Evolutionary conservation across 768 basidiomycete genomes (phyloP), one percentile per base, ranked within the genome.

Genomic region (Coprinellus micaceus): DNA sequence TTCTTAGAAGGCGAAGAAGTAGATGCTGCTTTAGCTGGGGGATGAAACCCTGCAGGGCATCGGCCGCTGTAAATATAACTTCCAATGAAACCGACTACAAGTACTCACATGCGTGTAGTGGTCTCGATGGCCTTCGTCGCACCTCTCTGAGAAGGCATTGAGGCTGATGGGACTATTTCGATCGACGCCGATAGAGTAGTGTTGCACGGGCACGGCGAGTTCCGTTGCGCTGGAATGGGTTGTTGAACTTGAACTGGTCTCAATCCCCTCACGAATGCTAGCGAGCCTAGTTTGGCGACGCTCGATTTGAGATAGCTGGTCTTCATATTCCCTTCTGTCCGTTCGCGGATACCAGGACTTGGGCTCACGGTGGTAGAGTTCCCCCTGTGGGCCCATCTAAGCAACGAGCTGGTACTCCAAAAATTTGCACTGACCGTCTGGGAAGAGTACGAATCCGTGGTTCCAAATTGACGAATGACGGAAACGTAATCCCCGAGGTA

Each of bases 221-320:
- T 28, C 47, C 28, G 15, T 19, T 9, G 10, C 21, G 21, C 28
- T 48, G 47, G 47, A 15, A 6, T 25, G 9, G 9, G 24, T 6
- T 48, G 24, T 24, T 10, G 9, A 26, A 6, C 9, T 22, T 25
- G 54, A 41, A 24, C 45, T 58, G 1, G 4, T 36, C 24, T 64
- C 60, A 77, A 28, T 73, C 63, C 41, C 17, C 60, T 62, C 22
- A 13, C 47, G 6, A 19, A 48, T 48, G 21, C 24, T 6, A 5
- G 24, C 24, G 10, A 48, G 26, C 24, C 22, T 21, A n/a, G 21
- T 25, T 26, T 25, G 55, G 21, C 21, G 24, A 28, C 36, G 28
- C 22, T 44, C 36, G 36, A 47, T 58, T 22, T 36, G 24, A 13
- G 21, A 4, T 19, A 43, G 33, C 22, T 37, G 33, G 4, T 28